A percentile compares a stretch with the other conserved stretches of the same genome.
These are phyloP conservation scores for Bipolaris bicolor DNA, from an alignment of 2,329 filamentous ascomycete species.

Conservation along the genomic window DNA sequence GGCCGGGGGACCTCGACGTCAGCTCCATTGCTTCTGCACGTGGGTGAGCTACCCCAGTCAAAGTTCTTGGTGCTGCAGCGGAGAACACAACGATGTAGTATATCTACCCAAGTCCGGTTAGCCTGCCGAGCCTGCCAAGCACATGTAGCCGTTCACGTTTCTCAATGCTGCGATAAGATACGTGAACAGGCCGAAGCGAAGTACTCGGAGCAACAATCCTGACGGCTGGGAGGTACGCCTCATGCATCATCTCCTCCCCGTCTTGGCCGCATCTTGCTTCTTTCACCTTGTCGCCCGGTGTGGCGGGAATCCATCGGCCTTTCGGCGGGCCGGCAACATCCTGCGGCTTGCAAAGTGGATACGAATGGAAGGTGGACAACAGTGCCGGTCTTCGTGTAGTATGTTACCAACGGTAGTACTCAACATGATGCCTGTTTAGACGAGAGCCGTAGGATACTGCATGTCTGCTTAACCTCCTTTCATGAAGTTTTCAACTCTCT, in stretches of 20 bases:
- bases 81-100: conserved; percentile 14
- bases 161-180: conserved; percentile 19
- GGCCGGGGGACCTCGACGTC: conserved; percentile 18
- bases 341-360: neutral
- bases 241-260: conserved; percentile 6
- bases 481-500: no score
- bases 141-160: conserved; percentile 24
- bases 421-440: no score
- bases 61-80: conserved; percentile 16
- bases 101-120: conserved; percentile 17
- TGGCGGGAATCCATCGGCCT: neutral
- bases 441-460: no score
- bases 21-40: conserved; percentile 33
- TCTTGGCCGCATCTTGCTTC: conserved; percentile 14
- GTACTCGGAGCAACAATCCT: conserved; percentile 12
- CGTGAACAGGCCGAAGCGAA: conserved; percentile 9
- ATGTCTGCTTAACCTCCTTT: no score
- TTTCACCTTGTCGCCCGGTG: conserved; percentile 3
- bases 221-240: conserved; percentile 2
- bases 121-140: conserved; percentile 30
- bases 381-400: neutral
- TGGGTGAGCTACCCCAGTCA: conserved; percentile 27
- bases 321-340: neutral
- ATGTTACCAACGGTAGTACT: no score
- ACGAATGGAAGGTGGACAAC: neutral